phyloP scores from a whole-genome alignment of 208 protist genomes.

The Herpetomonas samuelpessoai region DNA sequence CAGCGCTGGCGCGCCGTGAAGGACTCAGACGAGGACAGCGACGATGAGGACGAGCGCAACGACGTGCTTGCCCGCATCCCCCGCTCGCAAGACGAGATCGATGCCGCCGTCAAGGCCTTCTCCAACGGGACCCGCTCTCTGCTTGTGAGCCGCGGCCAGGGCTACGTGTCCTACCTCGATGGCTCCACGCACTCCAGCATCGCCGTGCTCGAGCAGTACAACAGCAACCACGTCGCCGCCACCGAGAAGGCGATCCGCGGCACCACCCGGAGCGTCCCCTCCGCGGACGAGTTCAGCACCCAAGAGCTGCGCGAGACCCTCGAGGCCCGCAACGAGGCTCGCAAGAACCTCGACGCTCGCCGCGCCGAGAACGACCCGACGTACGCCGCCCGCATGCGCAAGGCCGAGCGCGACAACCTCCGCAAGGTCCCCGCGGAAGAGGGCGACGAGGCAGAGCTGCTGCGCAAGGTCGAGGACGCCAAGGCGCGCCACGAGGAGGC shows the following conservation, averaged over 20 bases:
- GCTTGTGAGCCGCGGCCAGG: conserved; percentile 17
- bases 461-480: conserved; percentile 21
- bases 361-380: conserved; percentile 34
- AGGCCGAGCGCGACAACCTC: conserved; percentile 32
- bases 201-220: conserved; percentile 34
- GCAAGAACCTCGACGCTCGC: conserved; percentile 62
- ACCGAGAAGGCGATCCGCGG: conserved; percentile 26
- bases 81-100: conserved; percentile 35
- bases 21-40: conserved; percentile 42
- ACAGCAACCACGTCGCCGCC: conserved; percentile 24
- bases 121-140: conserved; percentile 30
- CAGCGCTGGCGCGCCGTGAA: conserved; percentile 8
- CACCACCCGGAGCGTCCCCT: conserved; percentile 29
- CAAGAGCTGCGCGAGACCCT: conserved; percentile 23
- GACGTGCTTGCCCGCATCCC: conserved; percentile 17
- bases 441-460: conserved; percentile 24
- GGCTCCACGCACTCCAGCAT: conserved; percentile 42
- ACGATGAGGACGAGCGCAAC: conserved; percentile 25
- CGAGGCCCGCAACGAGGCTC: conserved; percentile 22
- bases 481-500: conserved; percentile 17
- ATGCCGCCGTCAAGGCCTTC: conserved; percentile 26
- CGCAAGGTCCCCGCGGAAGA: conserved; percentile 28
- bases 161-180: conserved; percentile 75
- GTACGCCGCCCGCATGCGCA: conserved; percentile 45
- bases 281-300: conserved; percentile 34